Percentiles rank a stretch among this genome's conserved stretches.
These are phyloP conservation scores for Paramyrothecium sp. DNA, from an alignment of 2,329 filamentous ascomycete species.

Conservation along the genomic window DNA sequence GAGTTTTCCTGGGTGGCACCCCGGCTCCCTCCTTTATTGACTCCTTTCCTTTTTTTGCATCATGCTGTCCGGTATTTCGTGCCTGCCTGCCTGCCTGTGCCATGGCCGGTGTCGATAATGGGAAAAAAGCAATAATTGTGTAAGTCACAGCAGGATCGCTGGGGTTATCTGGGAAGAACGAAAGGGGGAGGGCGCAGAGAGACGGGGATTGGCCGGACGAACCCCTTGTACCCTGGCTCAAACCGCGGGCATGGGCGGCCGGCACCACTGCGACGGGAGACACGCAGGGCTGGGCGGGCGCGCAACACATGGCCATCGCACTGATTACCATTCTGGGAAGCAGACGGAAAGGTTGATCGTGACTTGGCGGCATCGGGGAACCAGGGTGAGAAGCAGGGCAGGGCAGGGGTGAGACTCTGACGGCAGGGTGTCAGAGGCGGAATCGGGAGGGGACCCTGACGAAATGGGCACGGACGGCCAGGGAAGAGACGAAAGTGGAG, in stretches of 20 bases:
- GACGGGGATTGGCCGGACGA: no score
- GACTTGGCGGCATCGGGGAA: not conserved
- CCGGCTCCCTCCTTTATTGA: not conserved
- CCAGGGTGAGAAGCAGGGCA: not conserved
- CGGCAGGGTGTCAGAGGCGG: no score
- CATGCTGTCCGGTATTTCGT: not conserved
- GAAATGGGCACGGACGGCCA: no score
- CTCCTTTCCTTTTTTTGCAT: not conserved
- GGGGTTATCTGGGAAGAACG: not conserved
- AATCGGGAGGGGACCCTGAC: no score
- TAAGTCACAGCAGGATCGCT: no score
- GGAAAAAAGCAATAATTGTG: no score
- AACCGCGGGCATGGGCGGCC: not conserved
- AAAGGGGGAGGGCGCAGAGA: not conserved
- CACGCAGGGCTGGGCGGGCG: not conserved
- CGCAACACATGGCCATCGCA: constrained; percentile 14
- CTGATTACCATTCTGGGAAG: constrained; percentile 21
- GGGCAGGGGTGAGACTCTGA: no score
- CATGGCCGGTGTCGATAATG: no score
- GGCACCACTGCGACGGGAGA: constrained; percentile 11
- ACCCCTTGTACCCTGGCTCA: not conserved
- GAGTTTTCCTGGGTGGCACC: not conserved
- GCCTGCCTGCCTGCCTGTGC: no score
- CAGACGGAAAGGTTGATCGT: not conserved
- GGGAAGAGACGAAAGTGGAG: no score